Evolutionary conservation across 345 rosid genomes (phyloP), one percentile per base, ranked within the genome.

Genomic region (Diplotaxis tenuifolia): DNA sequence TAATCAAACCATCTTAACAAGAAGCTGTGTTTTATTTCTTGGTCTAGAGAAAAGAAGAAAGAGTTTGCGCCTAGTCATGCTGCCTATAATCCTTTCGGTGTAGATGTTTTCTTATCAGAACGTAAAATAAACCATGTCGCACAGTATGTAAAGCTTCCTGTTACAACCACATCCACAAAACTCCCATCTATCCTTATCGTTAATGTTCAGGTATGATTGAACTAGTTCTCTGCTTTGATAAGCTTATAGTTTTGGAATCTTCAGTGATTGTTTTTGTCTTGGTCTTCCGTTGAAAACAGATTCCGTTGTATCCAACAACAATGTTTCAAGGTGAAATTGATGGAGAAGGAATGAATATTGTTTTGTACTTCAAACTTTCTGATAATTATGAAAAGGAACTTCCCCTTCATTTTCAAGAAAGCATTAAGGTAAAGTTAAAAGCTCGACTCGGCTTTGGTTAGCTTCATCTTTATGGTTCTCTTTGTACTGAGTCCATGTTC

Each of bases 81-180:
- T 55, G 98, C 96, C 29, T 94, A 86, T 81, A 83, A 82, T 83
- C 97, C 98, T 62, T 84, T 91, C 74, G 98, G 96, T 62, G 95
- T 89, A 10, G 98, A 94, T 67, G 83, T 94, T 66, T 94, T 86
- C 85, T 73, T 91, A 72, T 82, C 86, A 29, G 87, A 73, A 52
- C 81, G 75, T 78, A 94, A 94, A 77, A 82, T 94, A 83, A 68
- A 85, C 68, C 98, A 94, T 78, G 78, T 91, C 66, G 91, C 93
- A 73, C 88, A 81, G 54, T 84, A 83, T 75, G 93, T 94, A 58
- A 87, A 91, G 68, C 96, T 91, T 67, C 98, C 98, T 1, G 67
- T 67, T 23, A 47, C 76, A 60, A 77, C 74, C 65, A 52, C 85
- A 12, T n/a, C n/a, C n/a, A n/a, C n/a, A n/a, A n/a, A n/a, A n/a